phyloP scores from a whole-genome alignment of 2,329 filamentous ascomycete species.

The Anthostomella pinea region DNA sequence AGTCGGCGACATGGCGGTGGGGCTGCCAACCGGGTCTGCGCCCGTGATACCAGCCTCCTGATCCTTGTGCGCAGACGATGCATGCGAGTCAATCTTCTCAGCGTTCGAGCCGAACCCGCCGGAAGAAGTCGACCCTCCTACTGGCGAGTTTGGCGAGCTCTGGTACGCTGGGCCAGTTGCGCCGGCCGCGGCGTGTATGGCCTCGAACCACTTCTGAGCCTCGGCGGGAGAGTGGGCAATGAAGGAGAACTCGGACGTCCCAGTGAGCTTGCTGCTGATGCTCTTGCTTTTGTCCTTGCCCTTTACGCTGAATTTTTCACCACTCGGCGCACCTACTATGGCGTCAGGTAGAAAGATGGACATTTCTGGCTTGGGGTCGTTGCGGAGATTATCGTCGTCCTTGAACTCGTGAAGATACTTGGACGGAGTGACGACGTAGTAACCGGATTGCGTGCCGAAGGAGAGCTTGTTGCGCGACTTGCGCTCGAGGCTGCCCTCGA shows the following conservation, averaged over 20 bases:
- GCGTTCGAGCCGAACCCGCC: slow-evolving; percentile 27
- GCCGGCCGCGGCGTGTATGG: slow-evolving; percentile 63
- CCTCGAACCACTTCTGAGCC: slow-evolving; percentile 79
- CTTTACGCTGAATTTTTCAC: slow-evolving; percentile 89
- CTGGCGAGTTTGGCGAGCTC: slow-evolving; percentile 34
- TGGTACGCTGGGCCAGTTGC: slow-evolving; percentile 40
- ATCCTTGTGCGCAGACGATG: slow-evolving; percentile 33
- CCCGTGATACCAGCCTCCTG: slow-evolving; percentile 49
- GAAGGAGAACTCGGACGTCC: slow-evolving; percentile 78
- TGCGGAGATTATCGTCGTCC: slow-evolving; percentile 70
- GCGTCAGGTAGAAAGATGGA: slow-evolving; percentile 93
- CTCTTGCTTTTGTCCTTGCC: slow-evolving; percentile 87
- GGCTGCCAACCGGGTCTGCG: slow-evolving; percentile 30
- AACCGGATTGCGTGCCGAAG: slow-evolving; percentile 73
- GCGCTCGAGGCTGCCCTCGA: slow-evolving; percentile 85
- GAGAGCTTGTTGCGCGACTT: slow-evolving; percentile 84
- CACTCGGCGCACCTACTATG: slow-evolving; percentile 66
- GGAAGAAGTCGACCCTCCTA: slow-evolving; percentile 18
- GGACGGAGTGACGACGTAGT: slow-evolving; percentile 86
- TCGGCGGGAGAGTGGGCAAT: slow-evolving; percentile 80
- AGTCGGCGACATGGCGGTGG: slow-evolving; percentile 30
- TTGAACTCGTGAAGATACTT: slow-evolving; percentile 96
- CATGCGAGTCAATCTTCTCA: slow-evolving; percentile 16
- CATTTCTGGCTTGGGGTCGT: slow-evolving; percentile 79
- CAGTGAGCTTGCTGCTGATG: slow-evolving; percentile 76